Evolutionary conservation across 2,329 filamentous ascomycete species (phyloP).

Genomic region (Aureobasidium subglaciale): DNA sequence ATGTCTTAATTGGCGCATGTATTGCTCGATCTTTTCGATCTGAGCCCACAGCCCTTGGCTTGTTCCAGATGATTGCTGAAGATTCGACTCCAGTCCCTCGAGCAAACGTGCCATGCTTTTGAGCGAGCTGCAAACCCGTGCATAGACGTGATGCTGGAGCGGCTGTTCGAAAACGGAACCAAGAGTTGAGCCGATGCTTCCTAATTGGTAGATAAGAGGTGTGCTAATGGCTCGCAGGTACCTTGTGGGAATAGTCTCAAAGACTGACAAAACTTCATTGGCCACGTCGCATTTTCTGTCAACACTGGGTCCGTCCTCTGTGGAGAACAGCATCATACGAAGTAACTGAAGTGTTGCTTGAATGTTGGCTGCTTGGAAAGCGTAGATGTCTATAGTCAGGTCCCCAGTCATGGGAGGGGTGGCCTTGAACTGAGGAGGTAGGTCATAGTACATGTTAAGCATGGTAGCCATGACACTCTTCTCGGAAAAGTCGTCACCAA

Average conservation of each 20-base stretch:
- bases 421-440: constrained; percentile 28
- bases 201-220: constrained; percentile 44
- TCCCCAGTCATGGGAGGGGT: constrained; percentile 27
- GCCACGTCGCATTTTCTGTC: constrained; percentile 42
- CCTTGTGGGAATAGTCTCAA: constrained; percentile 36
- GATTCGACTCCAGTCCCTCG: constrained; percentile 36
- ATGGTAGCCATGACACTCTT: constrained; percentile 26
- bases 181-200: constrained; percentile 44
- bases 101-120: constrained; percentile 42
- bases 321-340: constrained; percentile 39
- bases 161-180: constrained; percentile 41
- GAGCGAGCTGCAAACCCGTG: constrained; percentile 36
- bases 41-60: constrained; percentile 34
- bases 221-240: constrained; percentile 45
- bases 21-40: constrained; percentile 39
- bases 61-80: constrained; percentile 35
- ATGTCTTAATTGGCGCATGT: constrained; percentile 33
- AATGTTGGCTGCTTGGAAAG: constrained; percentile 47
- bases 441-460: constrained; percentile 24
- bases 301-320: constrained; percentile 22
- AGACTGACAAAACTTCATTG: constrained; percentile 38
- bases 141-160: constrained; percentile 36
- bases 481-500: constrained; percentile 23
- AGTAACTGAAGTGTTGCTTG: constrained; percentile 43
- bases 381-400: constrained; percentile 33